phyloP scores from a whole-genome alignment of 352 stramenopile genomes.

The Globisporangium canariense region DNA sequence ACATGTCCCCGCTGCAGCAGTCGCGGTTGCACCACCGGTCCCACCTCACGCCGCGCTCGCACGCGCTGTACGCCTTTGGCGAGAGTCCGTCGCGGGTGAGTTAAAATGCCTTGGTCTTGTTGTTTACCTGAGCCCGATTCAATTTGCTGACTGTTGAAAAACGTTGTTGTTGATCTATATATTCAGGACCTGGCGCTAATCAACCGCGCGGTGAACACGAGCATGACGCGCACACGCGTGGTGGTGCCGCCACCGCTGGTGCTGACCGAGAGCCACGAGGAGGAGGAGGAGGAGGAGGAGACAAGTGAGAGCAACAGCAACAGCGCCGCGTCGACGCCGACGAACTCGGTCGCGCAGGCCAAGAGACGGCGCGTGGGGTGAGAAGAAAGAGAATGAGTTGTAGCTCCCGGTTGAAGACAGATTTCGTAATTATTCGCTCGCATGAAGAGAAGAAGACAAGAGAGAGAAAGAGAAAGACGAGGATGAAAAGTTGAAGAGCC shows the following conservation, averaged over 20 bases:
- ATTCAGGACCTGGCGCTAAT: conserved; percentile 68
- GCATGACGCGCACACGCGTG: conserved; percentile 18
- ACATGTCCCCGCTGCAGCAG: conserved; percentile 84
- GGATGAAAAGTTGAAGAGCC: no score
- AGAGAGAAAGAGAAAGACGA: background rate
- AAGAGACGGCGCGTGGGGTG: conserved; percentile 19
- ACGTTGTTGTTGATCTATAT: background rate
- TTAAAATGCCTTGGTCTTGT: conserved; percentile 9
- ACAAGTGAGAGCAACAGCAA: conserved; percentile 29
- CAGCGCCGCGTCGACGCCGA: conserved; percentile 22
- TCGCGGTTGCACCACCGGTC: conserved; percentile 65
- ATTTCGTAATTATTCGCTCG: conserved; percentile 1
- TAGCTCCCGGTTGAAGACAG: background rate
- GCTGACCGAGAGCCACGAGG: conserved; percentile 9
- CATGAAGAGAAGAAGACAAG: background rate
- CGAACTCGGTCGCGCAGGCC: conserved; percentile 12
- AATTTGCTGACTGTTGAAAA: conserved; percentile 2
- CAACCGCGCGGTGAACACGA: conserved; percentile 69
- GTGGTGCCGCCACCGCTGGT: conserved; percentile 16
- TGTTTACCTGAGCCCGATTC: no score
- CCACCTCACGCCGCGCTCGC: conserved; percentile 70
- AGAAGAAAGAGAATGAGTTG: background rate
- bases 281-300: conserved; percentile 15
- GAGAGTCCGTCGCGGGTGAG: conserved; percentile 77
- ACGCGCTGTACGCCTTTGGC: conserved; percentile 85